A percentile compares a stretch with the other conserved stretches of the same genome.
These are phyloP conservation scores for Ogataea pilisensis DNA, from an alignment of 805 yeast species.

Conservation along the genomic window DNA sequence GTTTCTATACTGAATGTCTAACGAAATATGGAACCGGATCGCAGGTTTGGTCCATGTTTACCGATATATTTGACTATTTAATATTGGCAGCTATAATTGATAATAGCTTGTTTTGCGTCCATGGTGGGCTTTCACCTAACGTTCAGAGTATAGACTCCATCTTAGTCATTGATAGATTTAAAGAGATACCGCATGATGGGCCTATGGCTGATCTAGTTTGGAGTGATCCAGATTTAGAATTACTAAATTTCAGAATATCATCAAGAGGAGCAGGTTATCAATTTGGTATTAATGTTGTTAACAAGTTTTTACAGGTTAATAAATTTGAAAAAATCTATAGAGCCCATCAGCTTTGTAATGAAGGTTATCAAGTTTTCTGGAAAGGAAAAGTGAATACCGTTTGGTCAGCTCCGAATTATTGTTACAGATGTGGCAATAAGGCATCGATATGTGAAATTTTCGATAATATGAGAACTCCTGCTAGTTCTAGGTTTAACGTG, in stretches of 20 bases:
- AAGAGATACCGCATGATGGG: slow-evolving; percentile 98
- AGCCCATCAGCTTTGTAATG: slow-evolving; percentile 96
- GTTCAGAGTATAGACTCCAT: slow-evolving; percentile 93
- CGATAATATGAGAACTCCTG: slow-evolving; percentile 55
- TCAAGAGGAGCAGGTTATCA: slow-evolving; percentile 99
- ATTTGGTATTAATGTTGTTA: slow-evolving; percentile 87
- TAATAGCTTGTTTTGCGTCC: slow-evolving; percentile 87
- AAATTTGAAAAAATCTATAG: slow-evolving; percentile 76
- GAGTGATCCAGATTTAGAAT: slow-evolving; percentile 94
- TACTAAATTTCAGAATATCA: slow-evolving; percentile 73
- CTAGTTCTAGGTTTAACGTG: slow-evolving; percentile 70
- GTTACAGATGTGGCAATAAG: slow-evolving; percentile 94
- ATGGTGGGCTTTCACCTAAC: slow-evolving; percentile 95
- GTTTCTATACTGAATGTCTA: slow-evolving; percentile 92
- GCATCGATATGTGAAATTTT: slow-evolving; percentile 92
- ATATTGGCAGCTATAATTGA: slow-evolving; percentile 89
- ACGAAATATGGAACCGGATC: slow-evolving; percentile 75
- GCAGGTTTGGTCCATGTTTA: slow-evolving; percentile 82
- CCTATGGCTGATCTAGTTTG: slow-evolving; percentile 99
- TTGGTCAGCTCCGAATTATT: slow-evolving; percentile 98
- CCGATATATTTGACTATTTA: slow-evolving; percentile 89
- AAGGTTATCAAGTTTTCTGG: slow-evolving; percentile 91
- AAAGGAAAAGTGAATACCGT: slow-evolving; percentile 89
- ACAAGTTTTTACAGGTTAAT: slow-evolving; percentile 77
- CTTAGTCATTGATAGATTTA: slow-evolving; percentile 81